Evolutionary conservation across 192 early-diverging fungal genomes (phyloP).

Genomic region (Backusella psychrophila): DNA sequence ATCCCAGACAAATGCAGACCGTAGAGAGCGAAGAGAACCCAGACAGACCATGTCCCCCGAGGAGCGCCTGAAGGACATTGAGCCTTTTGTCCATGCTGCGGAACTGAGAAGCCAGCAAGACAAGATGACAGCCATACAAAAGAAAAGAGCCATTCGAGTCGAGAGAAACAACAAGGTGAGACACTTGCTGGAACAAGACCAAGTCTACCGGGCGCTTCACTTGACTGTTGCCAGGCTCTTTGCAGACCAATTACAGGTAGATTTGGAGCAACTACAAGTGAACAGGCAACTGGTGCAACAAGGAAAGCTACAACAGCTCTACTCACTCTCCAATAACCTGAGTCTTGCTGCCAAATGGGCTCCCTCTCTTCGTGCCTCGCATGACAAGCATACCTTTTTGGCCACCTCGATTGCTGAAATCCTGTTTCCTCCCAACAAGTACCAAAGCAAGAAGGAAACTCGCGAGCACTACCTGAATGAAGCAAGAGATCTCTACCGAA

Average conservation of each 20-base stretch:
- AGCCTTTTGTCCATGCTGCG: neutral
- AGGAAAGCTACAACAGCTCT: neutral
- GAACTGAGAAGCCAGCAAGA: neutral
- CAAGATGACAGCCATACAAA: neutral
- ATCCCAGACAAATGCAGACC: neutral
- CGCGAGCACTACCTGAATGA: conserved; percentile 33
- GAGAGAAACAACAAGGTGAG: conserved; percentile 24
- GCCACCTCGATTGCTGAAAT: conserved; percentile 41
- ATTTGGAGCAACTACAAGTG: neutral
- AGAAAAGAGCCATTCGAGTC: neutral
- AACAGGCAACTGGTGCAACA: neutral
- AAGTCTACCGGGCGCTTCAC: conserved; percentile 35
- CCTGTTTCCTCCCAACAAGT: conserved; percentile 24
- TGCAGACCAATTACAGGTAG: conserved; percentile 32
- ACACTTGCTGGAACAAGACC: conserved; percentile 17
- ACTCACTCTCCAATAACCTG: neutral
- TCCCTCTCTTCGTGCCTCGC: conserved; percentile 35
- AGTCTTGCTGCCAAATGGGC: conserved; percentile 45
- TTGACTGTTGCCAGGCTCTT: conserved; percentile 40
- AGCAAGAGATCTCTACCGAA: conserved; percentile 33
- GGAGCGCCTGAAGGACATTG: neutral
- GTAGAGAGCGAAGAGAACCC: neutral
- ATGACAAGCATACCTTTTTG: conserved; percentile 41
- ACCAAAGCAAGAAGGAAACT: conserved; percentile 10
- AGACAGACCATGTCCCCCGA: neutral